A percentile compares a stretch with the other conserved stretches of the same genome.
phyloP scores from a whole-genome alignment of 2,329 filamentous ascomycete species.

The Aureobasidium lini region DNA sequence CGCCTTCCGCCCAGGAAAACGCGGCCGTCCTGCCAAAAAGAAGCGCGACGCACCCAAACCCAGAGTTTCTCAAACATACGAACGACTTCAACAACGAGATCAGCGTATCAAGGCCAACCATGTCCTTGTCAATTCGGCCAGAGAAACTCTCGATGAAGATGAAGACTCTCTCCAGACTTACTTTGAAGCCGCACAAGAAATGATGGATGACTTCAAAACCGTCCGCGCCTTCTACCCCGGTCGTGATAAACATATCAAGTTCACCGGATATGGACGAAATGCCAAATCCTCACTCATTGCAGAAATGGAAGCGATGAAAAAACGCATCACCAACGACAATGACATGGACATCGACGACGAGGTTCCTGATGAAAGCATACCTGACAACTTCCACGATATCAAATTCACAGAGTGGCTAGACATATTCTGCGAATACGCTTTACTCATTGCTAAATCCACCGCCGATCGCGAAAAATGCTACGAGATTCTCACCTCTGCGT shows the following conservation, averaged over 20 bases:
- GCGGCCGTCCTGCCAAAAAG: neutral
- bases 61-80: slow-evolving; percentile 8
- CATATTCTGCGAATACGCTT: slow-evolving; percentile 79
- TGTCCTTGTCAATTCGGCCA: slow-evolving; percentile 38
- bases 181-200: slow-evolving; percentile 50
- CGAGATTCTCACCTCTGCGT: slow-evolving; percentile 67
- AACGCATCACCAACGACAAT: slow-evolving; percentile 34
- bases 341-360: slow-evolving; percentile 19
- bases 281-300: slow-evolving; percentile 19
- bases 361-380: slow-evolving; percentile 21
- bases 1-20: neutral
- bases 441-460: slow-evolving; percentile 58
- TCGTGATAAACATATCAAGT: slow-evolving; percentile 41
- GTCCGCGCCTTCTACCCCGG: slow-evolving; percentile 53
- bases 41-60: neutral
- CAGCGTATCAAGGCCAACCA: slow-evolving; percentile 28
- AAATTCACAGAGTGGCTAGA: slow-evolving; percentile 81
- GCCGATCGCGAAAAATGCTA: slow-evolving; percentile 68
- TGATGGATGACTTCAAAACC: slow-evolving; percentile 53
- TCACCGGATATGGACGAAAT: slow-evolving; percentile 33
- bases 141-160: slow-evolving; percentile 41
- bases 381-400: slow-evolving; percentile 64
- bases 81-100: slow-evolving; percentile 5
- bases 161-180: slow-evolving; percentile 46
- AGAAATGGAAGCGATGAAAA: slow-evolving; percentile 31